A percentile compares a stretch with the other conserved stretches of the same genome.
These are phyloP conservation scores for Oryza coarctata DNA, from an alignment of 176 grass and related monocot species.

Conservation along the genomic window DNA sequence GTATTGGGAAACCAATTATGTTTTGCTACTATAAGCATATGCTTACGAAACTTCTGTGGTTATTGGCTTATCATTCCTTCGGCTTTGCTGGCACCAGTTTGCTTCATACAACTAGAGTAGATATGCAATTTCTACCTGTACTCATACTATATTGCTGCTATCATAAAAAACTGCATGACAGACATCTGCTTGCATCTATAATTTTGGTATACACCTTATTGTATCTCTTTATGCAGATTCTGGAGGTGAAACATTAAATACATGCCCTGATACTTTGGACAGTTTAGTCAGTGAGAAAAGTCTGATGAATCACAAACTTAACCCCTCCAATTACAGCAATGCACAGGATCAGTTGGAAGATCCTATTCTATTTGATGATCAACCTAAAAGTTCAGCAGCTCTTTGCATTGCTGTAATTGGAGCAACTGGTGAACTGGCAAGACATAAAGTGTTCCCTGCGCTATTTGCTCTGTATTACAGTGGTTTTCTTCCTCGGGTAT, in stretches of 20 bases:
- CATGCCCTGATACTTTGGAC: constrained; percentile 38
- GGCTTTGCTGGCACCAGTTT: not conserved
- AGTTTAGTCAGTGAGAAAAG: constrained; percentile 31
- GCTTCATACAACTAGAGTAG: not conserved
- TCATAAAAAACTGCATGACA: not conserved
- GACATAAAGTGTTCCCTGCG: constrained; percentile 86
- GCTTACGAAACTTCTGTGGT: not conserved
- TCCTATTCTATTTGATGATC: constrained; percentile 10
- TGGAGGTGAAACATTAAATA: constrained; percentile 45
- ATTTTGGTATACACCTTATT: constrained; percentile 10
- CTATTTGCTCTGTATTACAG: constrained; percentile 89
- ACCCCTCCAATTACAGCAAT: no score
- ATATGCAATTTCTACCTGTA: not conserved
- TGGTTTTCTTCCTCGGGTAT: constrained; percentile 81
- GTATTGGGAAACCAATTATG: constrained; percentile 10
- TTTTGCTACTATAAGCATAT: no score
- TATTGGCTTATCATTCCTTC: not conserved
- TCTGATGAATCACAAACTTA: not conserved
- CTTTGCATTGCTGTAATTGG: constrained; percentile 94
- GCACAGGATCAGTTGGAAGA: no score
- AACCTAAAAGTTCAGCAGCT: constrained; percentile 35
- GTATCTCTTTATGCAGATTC: constrained; percentile 42
- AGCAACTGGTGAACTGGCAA: constrained; percentile 88
- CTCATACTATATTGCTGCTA: not conserved
- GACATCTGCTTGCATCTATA: constrained; percentile 17